These are phyloP conservation scores for Lentinula sp. DNA, from an alignment of 768 basidiomycete species.

Conservation along the genomic window DNA sequence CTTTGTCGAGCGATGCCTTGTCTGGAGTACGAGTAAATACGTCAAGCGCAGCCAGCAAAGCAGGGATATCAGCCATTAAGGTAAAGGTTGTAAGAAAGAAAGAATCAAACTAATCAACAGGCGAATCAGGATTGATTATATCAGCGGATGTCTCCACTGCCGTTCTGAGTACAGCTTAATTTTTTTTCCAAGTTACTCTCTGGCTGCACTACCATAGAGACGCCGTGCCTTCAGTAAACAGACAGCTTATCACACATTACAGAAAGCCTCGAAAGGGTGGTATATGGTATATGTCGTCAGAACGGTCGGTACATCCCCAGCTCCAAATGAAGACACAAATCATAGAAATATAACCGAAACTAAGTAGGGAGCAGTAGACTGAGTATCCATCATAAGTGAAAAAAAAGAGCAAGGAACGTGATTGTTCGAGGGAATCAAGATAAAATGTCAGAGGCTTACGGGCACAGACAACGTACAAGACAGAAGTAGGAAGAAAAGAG, in stretches of 20 bases:
- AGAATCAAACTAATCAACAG: not conserved
- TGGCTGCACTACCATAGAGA: too few relatives aligned
- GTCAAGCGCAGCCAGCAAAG: constrained; percentile 68
- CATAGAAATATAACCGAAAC: constrained; percentile 43
- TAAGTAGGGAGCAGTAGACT: constrained; percentile 38
- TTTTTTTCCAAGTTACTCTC: too few relatives aligned
- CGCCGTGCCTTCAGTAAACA: not conserved
- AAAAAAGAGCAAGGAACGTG: constrained; percentile 16
- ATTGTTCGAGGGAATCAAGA: constrained; percentile 50
- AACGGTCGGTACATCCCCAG: constrained; percentile 22
- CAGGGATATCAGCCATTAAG: constrained; percentile 63
- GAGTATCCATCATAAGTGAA: constrained; percentile 47
- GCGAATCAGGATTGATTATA: not conserved
- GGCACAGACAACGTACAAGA: constrained; percentile 25
- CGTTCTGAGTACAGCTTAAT: not conserved
- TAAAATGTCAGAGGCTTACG: constrained; percentile 24
- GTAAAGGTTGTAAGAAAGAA: not conserved
- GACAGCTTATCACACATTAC: constrained; percentile 14
- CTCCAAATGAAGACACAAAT: constrained; percentile 34
- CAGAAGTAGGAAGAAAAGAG: constrained; percentile 23
- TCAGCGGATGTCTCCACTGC: not conserved
- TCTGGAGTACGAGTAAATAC: constrained; percentile 82
- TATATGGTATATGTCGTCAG: constrained; percentile 36
- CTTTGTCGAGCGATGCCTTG: constrained; percentile 73
- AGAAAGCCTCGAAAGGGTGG: constrained; percentile 17